Evolutionary conservation across 2,329 filamentous ascomycete genomes (phyloP).

Genomic region (Beauveria australis): DNA sequence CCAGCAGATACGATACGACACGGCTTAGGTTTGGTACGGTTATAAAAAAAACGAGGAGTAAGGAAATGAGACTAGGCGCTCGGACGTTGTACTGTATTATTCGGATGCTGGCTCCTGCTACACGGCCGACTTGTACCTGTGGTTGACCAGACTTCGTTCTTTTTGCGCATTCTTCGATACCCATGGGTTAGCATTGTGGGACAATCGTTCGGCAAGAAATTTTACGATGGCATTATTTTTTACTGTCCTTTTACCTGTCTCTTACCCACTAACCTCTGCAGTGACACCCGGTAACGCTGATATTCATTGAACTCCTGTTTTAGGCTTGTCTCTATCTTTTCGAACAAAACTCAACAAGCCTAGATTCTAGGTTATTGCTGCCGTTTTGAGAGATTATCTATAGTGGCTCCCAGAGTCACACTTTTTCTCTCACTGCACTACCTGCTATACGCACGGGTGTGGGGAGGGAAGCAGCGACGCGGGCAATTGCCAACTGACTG

Average conservation of each 20-base stretch:
- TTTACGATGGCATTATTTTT: constrained; percentile 1
- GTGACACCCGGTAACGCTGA: constrained; percentile 18
- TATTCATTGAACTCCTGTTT: background rate
- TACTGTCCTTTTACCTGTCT: background rate
- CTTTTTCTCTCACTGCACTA: constrained; percentile 43
- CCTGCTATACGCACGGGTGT: constrained; percentile 37
- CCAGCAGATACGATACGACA: background rate
- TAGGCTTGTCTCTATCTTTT: background rate
- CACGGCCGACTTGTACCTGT: background rate
- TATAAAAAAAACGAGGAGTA: background rate
- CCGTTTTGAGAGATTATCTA: background rate
- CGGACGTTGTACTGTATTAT: background rate
- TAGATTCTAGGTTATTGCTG: background rate
- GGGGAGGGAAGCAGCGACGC: constrained; percentile 32
- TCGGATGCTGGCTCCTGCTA: background rate
- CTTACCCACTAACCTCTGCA: constrained; percentile 22
- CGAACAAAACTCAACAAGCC: background rate
- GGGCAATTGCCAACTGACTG: background rate
- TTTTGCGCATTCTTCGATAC: constrained; percentile 4
- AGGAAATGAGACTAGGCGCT: constrained; percentile 1
- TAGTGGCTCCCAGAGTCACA: constrained; percentile 16
- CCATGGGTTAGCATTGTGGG: constrained; percentile 10
- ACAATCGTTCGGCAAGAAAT: constrained; percentile 1
- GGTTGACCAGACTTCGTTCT: background rate
- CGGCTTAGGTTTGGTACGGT: background rate